A percentile compares a stretch with the other conserved stretches of the same genome.
phyloP scores from a whole-genome alignment of 345 rosid genomes.

The Aquilaria malaccensis region DNA sequence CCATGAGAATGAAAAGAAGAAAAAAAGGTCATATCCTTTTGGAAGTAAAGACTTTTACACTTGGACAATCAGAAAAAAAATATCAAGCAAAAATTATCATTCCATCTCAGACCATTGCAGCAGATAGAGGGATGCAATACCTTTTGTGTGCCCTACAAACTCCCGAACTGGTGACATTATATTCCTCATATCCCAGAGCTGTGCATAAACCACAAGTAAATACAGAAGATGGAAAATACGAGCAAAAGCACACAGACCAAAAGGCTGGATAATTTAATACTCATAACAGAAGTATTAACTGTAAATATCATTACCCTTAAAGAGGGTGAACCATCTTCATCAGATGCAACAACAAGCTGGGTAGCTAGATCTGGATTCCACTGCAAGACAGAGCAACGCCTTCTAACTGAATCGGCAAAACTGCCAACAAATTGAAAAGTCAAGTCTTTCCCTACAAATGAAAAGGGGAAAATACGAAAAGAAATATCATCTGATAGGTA shows the following conservation, averaged over 20 bases:
- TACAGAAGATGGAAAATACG: not conserved
- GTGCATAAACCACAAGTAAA: slow-evolving; percentile 24
- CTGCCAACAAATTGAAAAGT: slow-evolving; percentile 36
- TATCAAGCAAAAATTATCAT: not conserved
- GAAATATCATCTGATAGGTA: not conserved
- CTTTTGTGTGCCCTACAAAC: slow-evolving; percentile 88
- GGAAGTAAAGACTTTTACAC: slow-evolving; percentile 3
- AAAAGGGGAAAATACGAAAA: not conserved
- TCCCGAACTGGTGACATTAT: slow-evolving; percentile 81
- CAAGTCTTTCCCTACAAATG: not conserved
- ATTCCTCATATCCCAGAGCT: slow-evolving; percentile 99
- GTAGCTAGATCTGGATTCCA: slow-evolving; percentile 99
- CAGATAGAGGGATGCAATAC: slow-evolving; percentile 29
- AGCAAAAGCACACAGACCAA: not conserved
- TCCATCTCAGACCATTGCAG: slow-evolving; percentile 6
- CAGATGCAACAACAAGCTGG: slow-evolving; percentile 97
- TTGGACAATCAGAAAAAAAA: slow-evolving; percentile 6
- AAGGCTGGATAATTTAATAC: slow-evolving; percentile 2
- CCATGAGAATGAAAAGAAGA: not conserved
- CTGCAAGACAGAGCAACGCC: slow-evolving; percentile 96
- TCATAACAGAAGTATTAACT: slow-evolving; percentile 3
- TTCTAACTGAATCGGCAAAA: slow-evolving; percentile 81
- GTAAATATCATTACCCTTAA: slow-evolving; percentile 48
- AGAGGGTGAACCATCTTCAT: slow-evolving; percentile 81
- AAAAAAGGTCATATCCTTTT: slow-evolving; percentile 5